Percentiles rank a stretch among this genome's conserved stretches.
Evolutionary conservation across 805 yeast genomes (phyloP).

Genomic region (Torulaspora quercuum): DNA sequence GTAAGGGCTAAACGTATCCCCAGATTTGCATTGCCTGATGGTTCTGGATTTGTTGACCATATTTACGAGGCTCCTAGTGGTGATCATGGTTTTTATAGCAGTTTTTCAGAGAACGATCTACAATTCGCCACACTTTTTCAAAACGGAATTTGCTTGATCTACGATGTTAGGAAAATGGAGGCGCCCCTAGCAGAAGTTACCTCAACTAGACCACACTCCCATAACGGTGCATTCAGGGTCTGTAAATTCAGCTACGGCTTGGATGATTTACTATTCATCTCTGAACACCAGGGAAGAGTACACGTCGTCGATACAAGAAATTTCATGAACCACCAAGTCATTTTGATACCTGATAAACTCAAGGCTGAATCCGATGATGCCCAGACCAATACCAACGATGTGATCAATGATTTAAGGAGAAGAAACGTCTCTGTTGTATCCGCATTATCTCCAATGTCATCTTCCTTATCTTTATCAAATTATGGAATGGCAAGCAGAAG

Average conservation of each 20-base stretch:
- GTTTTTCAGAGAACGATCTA: slow-evolving; percentile 70
- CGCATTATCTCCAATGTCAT: slow-evolving; percentile 11
- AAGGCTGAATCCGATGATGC: slow-evolving; percentile 14
- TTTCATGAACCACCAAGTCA: slow-evolving; percentile 69
- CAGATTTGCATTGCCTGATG: slow-evolving; percentile 32
- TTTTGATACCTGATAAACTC: slow-evolving; percentile 52
- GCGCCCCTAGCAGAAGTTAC: slow-evolving; percentile 52
- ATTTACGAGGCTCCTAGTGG: slow-evolving; percentile 51
- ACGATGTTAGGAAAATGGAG: slow-evolving; percentile 64
- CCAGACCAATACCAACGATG: slow-evolving; percentile 2
- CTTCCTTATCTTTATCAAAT: slow-evolving; percentile 12
- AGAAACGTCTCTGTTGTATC: slow-evolving; percentile 12
- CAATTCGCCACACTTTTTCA: slow-evolving; percentile 80
- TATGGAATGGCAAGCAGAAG: slow-evolving; percentile 14
- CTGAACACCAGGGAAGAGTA: slow-evolving; percentile 84
- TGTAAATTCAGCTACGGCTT: slow-evolving; percentile 59
- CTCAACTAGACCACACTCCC: slow-evolving; percentile 56
- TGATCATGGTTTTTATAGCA: slow-evolving; percentile 80
- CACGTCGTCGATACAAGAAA: slow-evolving; percentile 80
- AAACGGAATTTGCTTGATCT: slow-evolving; percentile 74
- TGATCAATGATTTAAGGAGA: slow-evolving; percentile 10
- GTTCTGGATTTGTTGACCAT: slow-evolving; percentile 31
- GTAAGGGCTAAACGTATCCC: slow-evolving; percentile 32
- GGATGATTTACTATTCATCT: slow-evolving; percentile 70
- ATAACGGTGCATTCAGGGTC: slow-evolving; percentile 66